Percentiles rank a stretch among this genome's conserved stretches.
These are phyloP conservation scores for Magnolia sinica DNA, from an alignment of 164 flowering plant species.

Conservation along the genomic window DNA sequence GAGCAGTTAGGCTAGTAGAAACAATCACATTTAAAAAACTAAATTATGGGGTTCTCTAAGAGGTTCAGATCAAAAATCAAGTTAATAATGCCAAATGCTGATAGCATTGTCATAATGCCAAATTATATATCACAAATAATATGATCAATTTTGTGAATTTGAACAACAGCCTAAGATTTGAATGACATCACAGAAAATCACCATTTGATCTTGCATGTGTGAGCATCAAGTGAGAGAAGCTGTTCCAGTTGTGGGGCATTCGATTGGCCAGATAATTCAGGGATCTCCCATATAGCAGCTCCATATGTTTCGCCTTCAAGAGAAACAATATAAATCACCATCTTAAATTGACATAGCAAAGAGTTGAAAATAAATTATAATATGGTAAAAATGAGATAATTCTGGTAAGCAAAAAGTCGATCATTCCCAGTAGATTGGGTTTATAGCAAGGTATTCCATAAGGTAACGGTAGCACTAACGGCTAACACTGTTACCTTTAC, in stretches of 20 bases:
- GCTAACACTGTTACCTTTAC: too few relatives aligned
- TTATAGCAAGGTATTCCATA: too few relatives aligned
- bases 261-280: constrained; percentile 81
- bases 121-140: not conserved
- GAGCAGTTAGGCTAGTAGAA: not conserved
- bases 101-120: not conserved
- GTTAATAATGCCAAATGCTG: not conserved
- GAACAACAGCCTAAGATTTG: not conserved
- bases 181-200: constrained; percentile 23
- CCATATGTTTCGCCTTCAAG: constrained; percentile 82
- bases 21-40: not conserved
- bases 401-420: too few relatives aligned
- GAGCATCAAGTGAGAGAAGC: constrained; percentile 79
- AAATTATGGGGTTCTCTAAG: not conserved
- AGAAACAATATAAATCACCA: not conserved
- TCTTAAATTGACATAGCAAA: not conserved
- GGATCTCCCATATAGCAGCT: constrained; percentile 95
- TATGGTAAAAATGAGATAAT: too few relatives aligned
- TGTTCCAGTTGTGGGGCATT: constrained; percentile 85
- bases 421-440: too few relatives aligned
- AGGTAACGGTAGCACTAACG: too few relatives aligned
- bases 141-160: not conserved
- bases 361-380: not conserved
- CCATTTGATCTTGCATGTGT: constrained; percentile 68
- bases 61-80: not conserved